Evolutionary conservation across 2,329 filamentous ascomycete species (phyloP), one percentile per base, ranked within the genome.

Genomic region (Aspergillus sp.): DNA sequence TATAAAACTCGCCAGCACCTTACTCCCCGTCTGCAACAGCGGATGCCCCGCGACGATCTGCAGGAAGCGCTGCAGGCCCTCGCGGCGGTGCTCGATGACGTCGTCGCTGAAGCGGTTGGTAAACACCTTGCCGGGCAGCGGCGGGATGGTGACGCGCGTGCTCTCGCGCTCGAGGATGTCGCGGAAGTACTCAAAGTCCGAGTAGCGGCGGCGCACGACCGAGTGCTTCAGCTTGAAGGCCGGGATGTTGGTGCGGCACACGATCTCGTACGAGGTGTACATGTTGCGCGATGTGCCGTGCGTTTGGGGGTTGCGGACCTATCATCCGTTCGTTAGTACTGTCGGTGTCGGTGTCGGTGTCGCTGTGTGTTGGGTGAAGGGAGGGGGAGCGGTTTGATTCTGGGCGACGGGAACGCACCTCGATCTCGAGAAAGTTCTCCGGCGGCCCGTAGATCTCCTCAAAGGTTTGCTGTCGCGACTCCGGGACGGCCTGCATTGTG

Each of bases 201-300:
- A 94, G 80, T 99, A 99, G 48, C 94, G 90, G 58, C 94, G 87
- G 63, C 92, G 91, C 57, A 99, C 94, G 63, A 86, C 85, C 59
- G 87, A 91, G 71, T 89, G 84, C 62, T 92, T 91, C 64, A 97
- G 86, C 79, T 97, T 97, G 83, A 99, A 99, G 64, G 94, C 92
- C 53, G 94, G 94, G 70, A 99, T 99, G 78, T 99, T 99, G 76
- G 94, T 99, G 66, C 89, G 88, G 79, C 94, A 96, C 65, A 96
- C 83, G 69, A 99, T 97, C 76, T 97, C 92, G 81, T 97, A 99
- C 76, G 95, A 94, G 50, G 94, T 99, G 80, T 97, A 97, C 91
- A 96, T 96, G 78, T 86, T 85, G 63, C 94, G 89, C 59, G 92
- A 93, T 68, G 94, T 91, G 71, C 95, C 94, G 75, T 96, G 91